These are phyloP conservation scores for Fusarium virguliforme DNA, from an alignment of 2,329 filamentous ascomycete genomes.

Conservation along the genomic window DNA sequence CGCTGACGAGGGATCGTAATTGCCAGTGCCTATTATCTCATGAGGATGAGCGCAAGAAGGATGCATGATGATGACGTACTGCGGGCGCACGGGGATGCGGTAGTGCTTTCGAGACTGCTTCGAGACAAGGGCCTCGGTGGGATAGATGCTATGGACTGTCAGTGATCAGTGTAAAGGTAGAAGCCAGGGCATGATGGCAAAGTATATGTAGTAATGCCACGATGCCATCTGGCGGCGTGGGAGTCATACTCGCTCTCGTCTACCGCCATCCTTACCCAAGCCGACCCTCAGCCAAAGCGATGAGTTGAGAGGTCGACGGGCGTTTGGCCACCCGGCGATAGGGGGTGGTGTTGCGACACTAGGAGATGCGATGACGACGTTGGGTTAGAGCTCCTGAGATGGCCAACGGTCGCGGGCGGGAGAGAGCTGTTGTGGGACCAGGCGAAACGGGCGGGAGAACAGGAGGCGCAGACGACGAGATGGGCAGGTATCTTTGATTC, in stretches of 20 bases:
- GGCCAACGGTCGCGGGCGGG: conserved; percentile 20
- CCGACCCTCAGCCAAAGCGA: conserved; percentile 40
- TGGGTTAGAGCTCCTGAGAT: conserved; percentile 14
- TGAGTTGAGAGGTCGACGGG: conserved; percentile 29
- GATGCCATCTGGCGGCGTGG: conserved; percentile 4
- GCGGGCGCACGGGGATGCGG: conserved; percentile 75
- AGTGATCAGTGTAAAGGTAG: conserved; percentile 22
- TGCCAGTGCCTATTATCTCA: conserved; percentile 79
- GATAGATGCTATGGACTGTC: conserved; percentile 68
- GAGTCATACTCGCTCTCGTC: conserved; percentile 67
- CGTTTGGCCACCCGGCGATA: conserved; percentile 26
- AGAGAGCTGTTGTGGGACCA: conserved; percentile 20
- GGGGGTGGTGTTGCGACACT: conserved; percentile 20
- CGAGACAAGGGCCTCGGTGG: conserved; percentile 77
- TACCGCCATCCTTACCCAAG: conserved; percentile 65
- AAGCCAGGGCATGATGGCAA: conserved; percentile 35
- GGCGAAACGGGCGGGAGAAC: background rate
- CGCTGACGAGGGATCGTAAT: conserved; percentile 90
- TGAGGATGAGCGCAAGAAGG: conserved; percentile 29
- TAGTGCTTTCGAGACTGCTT: conserved; percentile 76
- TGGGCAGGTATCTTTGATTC: conserved; percentile 3
- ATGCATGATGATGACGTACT: conserved; percentile 65
- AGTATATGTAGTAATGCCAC: conserved; percentile 6
- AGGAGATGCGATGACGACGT: conserved; percentile 26
- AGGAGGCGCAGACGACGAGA: background rate